Base-by-base conservation (phyloP, 441 rosid species). In the Euphorbia schlechtendalii region DNA sequence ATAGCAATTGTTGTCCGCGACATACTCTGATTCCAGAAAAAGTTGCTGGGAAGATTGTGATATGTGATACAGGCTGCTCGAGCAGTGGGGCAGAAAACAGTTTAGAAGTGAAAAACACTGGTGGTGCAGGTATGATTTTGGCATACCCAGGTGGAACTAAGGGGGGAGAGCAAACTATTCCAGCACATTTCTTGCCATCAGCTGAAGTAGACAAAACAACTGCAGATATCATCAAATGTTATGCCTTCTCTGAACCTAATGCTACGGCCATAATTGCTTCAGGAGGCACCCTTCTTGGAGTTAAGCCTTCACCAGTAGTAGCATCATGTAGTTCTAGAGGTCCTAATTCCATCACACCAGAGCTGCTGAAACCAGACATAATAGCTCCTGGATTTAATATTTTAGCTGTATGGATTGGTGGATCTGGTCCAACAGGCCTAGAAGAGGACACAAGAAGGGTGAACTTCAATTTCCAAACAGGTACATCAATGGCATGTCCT, bases 241-340 rank as follows among this genome's bases (percentile, higher is more conserved):
- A 40, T 40, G 4, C 11, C 2, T 40, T 40, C 11, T 40, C 45
- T 3, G 45, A 40, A 3, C 45, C 45, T 3, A 40, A 40, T 1
- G 7, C 45, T 3, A 40, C 45, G 1, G 45, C 11, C 9, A 40
- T 9, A 40, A 40, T 40, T 40, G 7, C 11, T 3, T 40, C 11
- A 3, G 45, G 11, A 40, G 14, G 45, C 45, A 40, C 45, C 4
- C 4, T 36, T 36, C 40, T 36, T 1, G 2, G 9, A 40, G 45
- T 40, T 40, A 12, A 9, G 45, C 3, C 6, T 32, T 6, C 3
- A 6, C 45, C 45, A 40, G 86, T 93, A 18, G 95, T 93, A n/a
- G 97, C 97, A 36, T 88, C 99, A 3, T 93, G 90, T 59, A 86
- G 96, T 41, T 93, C 99, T 0, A 80, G 99, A 71, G 99, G 99